These are phyloP conservation scores for Grosmannia clavigera DNA, from an alignment of 2,329 filamentous ascomycete species.

Conservation along the genomic window DNA sequence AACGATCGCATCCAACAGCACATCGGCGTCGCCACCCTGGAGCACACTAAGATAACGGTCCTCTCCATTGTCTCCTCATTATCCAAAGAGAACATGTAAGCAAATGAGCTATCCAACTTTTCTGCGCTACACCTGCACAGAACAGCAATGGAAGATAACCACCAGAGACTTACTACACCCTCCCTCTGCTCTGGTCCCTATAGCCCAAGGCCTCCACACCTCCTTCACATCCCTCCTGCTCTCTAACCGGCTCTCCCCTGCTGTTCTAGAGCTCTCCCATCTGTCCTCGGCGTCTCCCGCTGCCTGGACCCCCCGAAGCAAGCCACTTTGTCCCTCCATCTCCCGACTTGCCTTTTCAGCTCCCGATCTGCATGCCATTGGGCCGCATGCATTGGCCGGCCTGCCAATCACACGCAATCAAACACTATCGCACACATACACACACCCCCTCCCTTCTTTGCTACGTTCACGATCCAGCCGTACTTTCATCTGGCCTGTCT, in stretches of 20 bases:
- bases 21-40: not conserved
- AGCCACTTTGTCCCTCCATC: not conserved
- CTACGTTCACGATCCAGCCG: not conserved
- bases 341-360: not conserved
- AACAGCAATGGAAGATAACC: not conserved
- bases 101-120: not conserved
- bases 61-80: not conserved
- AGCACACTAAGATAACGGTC: not conserved
- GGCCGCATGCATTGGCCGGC: not conserved
- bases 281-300: constrained; percentile 12
- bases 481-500: not conserved
- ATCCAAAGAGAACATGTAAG: not conserved
- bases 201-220: not conserved
- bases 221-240: not conserved
- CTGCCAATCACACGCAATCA: not conserved
- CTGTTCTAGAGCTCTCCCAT: not conserved
- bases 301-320: constrained; percentile 4
- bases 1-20: not conserved
- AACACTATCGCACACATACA: too few species aligned
- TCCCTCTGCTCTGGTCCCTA: not conserved
- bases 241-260: not conserved
- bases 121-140: not conserved
- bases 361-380: not conserved
- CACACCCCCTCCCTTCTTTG: not conserved
- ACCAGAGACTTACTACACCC: not conserved